A percentile compares a stretch with the other conserved stretches of the same genome.
phyloP scores from a whole-genome alignment of 2,329 filamentous ascomycete species.

The Fusarium buharicum region DNA sequence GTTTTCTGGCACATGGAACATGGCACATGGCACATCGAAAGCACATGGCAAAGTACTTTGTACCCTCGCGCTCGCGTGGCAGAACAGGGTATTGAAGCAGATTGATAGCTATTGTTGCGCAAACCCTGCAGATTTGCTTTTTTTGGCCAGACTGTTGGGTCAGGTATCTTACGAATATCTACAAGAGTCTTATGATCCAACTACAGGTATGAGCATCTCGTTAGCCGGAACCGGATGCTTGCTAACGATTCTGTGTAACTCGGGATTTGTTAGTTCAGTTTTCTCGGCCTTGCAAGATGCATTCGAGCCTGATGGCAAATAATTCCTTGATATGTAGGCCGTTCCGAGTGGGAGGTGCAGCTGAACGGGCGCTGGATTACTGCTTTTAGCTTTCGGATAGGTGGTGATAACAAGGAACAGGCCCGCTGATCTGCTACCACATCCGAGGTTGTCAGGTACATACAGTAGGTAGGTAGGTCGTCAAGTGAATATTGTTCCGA shows the following conservation, averaged over 20 bases:
- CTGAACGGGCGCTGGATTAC: slow-evolving; percentile 1
- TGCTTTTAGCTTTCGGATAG: background rate
- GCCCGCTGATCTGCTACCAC: background rate
- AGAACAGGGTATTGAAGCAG: slow-evolving; percentile 29
- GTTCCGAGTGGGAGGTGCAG: slow-evolving; percentile 18
- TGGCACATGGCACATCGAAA: slow-evolving; percentile 14
- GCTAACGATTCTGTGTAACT: slow-evolving; percentile 3
- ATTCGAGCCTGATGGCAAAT: background rate
- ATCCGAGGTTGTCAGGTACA: background rate
- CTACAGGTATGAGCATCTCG: background rate
- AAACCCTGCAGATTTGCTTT: slow-evolving; percentile 26
- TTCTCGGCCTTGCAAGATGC: too few species aligned
- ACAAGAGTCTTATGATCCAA: too few species aligned
- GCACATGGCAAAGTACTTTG: slow-evolving; percentile 46
- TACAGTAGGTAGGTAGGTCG: background rate
- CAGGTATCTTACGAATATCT: background rate
- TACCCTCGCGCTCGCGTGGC: slow-evolving; percentile 30
- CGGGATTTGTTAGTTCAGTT: too few species aligned
- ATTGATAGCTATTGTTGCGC: background rate
- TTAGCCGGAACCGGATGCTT: background rate
- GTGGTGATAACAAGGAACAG: background rate
- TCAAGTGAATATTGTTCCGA: slow-evolving; percentile 22
- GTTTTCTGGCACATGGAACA: slow-evolving; percentile 21
- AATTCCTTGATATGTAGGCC: background rate
- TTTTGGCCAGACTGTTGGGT: background rate